These are phyloP conservation scores for Ajuga chamaepitys DNA, from an alignment of 257 asterid genomes.

Conservation along the genomic window DNA sequence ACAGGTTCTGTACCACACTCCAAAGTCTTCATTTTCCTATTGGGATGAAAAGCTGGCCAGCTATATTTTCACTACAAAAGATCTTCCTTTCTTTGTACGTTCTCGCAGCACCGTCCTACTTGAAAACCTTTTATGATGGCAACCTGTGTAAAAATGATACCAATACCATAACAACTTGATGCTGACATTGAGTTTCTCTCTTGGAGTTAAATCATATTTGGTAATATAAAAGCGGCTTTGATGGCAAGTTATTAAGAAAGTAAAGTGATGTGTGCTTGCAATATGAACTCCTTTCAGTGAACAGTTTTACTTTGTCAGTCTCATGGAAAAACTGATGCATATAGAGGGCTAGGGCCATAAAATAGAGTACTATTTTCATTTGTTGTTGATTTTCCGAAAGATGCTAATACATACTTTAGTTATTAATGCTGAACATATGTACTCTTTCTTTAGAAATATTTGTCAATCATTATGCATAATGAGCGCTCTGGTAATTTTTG, in stretches of 20 bases:
- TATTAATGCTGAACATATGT: neutral
- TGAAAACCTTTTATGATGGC: neutral
- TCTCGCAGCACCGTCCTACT: conserved; percentile 16
- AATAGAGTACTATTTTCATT: neutral
- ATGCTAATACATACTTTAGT: neutral
- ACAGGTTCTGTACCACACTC: conserved; percentile 94
- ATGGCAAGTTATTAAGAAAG: conserved; percentile 1
- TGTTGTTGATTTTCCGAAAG: conserved; percentile 5
- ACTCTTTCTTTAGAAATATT: neutral
- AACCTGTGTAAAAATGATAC: neutral
- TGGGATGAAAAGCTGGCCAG: conserved; percentile 65
- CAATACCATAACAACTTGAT: neutral
- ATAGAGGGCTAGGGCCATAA: neutral
- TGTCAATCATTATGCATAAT: neutral
- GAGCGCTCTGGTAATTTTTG: neutral
- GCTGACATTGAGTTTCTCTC: neutral
- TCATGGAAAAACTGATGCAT: conserved; percentile 4
- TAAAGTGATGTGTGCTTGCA: neutral
- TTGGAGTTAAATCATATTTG: neutral
- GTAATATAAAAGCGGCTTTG: too few species aligned
- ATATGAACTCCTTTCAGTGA: neutral
- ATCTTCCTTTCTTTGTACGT: conserved; percentile 96
- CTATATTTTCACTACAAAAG: conserved; percentile 65
- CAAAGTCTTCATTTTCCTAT: conserved; percentile 74
- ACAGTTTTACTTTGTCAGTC: neutral